phyloP scores from a whole-genome alignment of 169 alveolate species.

The Babesia bovis region DNA sequence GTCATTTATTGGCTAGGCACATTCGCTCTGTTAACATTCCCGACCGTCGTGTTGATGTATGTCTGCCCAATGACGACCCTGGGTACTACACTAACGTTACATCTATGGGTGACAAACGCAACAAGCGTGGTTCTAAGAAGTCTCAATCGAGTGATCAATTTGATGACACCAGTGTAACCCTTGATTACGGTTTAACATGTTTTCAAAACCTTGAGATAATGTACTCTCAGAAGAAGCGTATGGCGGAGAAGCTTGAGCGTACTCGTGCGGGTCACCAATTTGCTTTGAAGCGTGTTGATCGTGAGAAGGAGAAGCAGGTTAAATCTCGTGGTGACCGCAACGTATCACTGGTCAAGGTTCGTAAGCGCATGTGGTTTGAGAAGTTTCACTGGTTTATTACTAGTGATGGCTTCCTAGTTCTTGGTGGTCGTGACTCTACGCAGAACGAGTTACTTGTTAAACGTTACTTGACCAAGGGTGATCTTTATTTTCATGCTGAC shows the following conservation, averaged over 20 bases:
- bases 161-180: constrained; percentile 43
- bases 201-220: constrained; percentile 85
- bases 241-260: constrained; percentile 84
- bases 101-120: constrained; percentile 43
- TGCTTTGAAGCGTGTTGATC: constrained; percentile 89
- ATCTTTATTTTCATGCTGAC: constrained; percentile 95
- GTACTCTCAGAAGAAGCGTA: constrained; percentile 82
- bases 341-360: constrained; percentile 66
- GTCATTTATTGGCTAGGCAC: constrained; percentile 85
- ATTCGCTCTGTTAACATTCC: constrained; percentile 81
- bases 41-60: constrained; percentile 45
- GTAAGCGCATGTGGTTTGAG: constrained; percentile 96
- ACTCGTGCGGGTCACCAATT: constrained; percentile 85
- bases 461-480: constrained; percentile 89
- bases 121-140: constrained; percentile 17
- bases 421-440: constrained; percentile 87
- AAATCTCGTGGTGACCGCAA: constrained; percentile 62
- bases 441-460: constrained; percentile 93
- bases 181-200: constrained; percentile 75
- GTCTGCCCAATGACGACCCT: constrained; percentile 70
- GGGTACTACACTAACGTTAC: constrained; percentile 62
- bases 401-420: constrained; percentile 84
- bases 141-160: constrained; percentile 8
- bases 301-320: constrained; percentile 78
- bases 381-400: constrained; percentile 96